A percentile compares a stretch with the other conserved stretches of the same genome.
Evolutionary conservation across 2,329 filamentous ascomycete species (phyloP).

Genomic region (Aaosphaeria arxii): DNA sequence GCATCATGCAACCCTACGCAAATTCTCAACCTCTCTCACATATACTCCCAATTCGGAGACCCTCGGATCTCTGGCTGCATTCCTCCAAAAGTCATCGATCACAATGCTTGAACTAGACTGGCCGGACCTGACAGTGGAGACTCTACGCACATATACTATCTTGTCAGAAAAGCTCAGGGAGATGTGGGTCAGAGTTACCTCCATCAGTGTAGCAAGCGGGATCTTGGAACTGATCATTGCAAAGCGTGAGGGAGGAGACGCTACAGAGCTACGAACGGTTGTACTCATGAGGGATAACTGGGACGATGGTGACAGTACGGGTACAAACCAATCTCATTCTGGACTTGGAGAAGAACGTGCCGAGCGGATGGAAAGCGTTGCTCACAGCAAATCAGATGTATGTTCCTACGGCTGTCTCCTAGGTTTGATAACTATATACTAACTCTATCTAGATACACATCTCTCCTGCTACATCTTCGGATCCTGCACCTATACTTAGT

Average conservation of each 20-base stretch:
- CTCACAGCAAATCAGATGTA: too few species aligned
- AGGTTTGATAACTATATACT: too few species aligned
- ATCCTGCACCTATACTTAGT: too few species aligned
- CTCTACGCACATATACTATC: conserved; percentile 12
- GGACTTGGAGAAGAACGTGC: too few species aligned
- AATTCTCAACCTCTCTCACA: conserved; percentile 14
- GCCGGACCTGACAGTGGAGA: conserved; percentile 15
- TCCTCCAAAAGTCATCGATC: conserved; percentile 13
- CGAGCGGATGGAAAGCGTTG: too few species aligned
- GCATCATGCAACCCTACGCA: conserved; percentile 11
- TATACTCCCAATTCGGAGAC: conserved; percentile 13
- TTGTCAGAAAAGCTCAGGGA: conserved; percentile 8
- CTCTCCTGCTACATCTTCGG: too few species aligned
- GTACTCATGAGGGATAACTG: not conserved
- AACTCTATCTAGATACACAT: too few species aligned
- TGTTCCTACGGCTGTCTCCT: too few species aligned
- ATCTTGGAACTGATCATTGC: not conserved
- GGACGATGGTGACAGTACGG: too few species aligned
- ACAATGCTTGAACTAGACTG: conserved; percentile 22
- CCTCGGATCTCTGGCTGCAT: conserved; percentile 13
- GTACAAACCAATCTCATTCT: too few species aligned
- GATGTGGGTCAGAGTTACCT: conserved; percentile 15
- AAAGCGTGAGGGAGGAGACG: not conserved
- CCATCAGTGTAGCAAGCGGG: not conserved
- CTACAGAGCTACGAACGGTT: not conserved